These are phyloP conservation scores for Annulohypoxylon nitens DNA, from an alignment of 495 filamentous ascomycete species.

Conservation along the genomic window DNA sequence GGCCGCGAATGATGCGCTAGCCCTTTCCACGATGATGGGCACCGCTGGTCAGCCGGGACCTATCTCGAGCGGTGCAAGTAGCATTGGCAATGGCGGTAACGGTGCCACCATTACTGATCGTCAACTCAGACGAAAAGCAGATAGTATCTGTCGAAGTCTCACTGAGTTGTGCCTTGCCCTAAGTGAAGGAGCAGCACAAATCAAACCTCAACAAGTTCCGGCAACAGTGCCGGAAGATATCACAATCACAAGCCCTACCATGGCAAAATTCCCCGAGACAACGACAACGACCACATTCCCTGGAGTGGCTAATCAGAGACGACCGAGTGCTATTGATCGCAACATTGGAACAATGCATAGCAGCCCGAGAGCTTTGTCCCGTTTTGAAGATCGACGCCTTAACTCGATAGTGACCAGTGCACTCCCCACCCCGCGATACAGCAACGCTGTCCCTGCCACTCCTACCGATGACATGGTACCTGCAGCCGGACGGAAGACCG, in stretches of 20 bases:
- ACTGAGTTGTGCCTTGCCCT: constrained; percentile 93
- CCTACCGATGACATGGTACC: constrained; percentile 32
- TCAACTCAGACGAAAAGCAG: constrained; percentile 87
- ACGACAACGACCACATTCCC: neutral
- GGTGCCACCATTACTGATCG: constrained; percentile 77
- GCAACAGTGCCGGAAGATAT: constrained; percentile 48
- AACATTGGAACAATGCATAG: constrained; percentile 51
- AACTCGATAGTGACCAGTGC: constrained; percentile 68
- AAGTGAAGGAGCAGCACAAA: constrained; percentile 66
- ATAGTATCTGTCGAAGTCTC: constrained; percentile 90
- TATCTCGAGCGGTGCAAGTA: constrained; percentile 71
- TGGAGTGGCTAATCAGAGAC: constrained; percentile 50
- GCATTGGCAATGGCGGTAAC: constrained; percentile 70
- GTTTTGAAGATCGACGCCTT: constrained; percentile 78
- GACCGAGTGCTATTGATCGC: constrained; percentile 55
- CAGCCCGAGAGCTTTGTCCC: constrained; percentile 74
- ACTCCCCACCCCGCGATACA: constrained; percentile 57
- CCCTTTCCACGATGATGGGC: constrained; percentile 80
- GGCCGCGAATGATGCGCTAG: constrained; percentile 83
- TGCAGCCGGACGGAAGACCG: constrained; percentile 58
- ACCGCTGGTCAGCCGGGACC: constrained; percentile 70
- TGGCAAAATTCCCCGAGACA: constrained; percentile 47
- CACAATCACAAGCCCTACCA: constrained; percentile 52
- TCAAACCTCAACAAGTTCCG: constrained; percentile 53
- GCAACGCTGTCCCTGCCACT: constrained; percentile 49